phyloP scores from a whole-genome alignment of 1,284 basidiomycete genomes.

The Ceratobasidium sp. region DNA sequence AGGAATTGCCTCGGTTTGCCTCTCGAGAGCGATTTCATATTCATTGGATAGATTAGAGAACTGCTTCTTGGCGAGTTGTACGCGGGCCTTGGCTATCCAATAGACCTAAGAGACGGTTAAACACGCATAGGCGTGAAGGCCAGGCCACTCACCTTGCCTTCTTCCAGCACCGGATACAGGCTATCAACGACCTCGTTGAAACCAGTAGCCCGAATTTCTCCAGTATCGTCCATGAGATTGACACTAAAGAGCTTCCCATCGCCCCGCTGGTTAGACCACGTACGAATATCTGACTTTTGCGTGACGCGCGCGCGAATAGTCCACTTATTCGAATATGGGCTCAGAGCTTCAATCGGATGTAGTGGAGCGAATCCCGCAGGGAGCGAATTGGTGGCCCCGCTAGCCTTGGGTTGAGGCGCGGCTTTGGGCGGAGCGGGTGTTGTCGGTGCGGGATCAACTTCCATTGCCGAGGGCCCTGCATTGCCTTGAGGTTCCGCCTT shows the following conservation, averaged over 20 bases:
- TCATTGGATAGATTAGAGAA: slow-evolving; percentile 92
- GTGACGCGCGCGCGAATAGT: slow-evolving; percentile 96
- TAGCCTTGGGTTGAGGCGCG: slow-evolving; percentile 33
- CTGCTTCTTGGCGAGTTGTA: slow-evolving; percentile 97
- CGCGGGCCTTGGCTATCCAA: slow-evolving; percentile 86
- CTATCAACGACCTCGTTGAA: slow-evolving; percentile 91
- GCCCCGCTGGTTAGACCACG: slow-evolving; percentile 88
- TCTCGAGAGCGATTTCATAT: slow-evolving; percentile 92
- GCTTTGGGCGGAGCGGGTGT: slow-evolving; percentile 44
- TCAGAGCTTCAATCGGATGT: slow-evolving; percentile 92
- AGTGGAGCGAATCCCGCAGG: slow-evolving; percentile 52
- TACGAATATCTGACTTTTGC: slow-evolving; percentile 87
- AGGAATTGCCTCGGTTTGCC: slow-evolving; percentile 68
- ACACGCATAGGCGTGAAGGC: not conserved
- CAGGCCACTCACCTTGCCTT: slow-evolving; percentile 73
- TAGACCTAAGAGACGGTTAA: slow-evolving; percentile 57
- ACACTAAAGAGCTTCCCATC: slow-evolving; percentile 97
- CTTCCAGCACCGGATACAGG: slow-evolving; percentile 83
- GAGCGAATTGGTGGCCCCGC: slow-evolving; percentile 25
- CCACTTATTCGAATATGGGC: slow-evolving; percentile 98
- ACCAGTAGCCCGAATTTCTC: slow-evolving; percentile 89
- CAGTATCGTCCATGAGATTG: slow-evolving; percentile 93
- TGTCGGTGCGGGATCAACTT: slow-evolving; percentile 44
- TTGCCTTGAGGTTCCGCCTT: slow-evolving; percentile 39
- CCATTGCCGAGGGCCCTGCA: slow-evolving; percentile 45